phyloP scores from a whole-genome alignment of 1,139 yeast genomes.

The Candida frijolesensis region DNA sequence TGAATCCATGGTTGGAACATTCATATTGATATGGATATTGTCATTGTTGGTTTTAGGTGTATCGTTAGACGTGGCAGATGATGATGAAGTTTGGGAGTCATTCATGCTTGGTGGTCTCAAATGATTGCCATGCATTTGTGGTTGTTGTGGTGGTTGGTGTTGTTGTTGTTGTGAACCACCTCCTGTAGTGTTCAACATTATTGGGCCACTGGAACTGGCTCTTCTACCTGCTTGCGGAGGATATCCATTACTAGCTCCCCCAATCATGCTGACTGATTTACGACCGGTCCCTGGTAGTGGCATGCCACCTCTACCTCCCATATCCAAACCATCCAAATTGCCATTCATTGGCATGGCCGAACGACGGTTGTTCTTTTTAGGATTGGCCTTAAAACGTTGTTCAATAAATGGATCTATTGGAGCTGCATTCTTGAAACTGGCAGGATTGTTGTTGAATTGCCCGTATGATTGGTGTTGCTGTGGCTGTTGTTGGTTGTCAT shows the following conservation, averaged over 20 bases:
- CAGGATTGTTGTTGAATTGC: slow-evolving; percentile 8
- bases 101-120: slow-evolving; percentile 30
- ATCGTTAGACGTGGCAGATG: slow-evolving; percentile 28
- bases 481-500: slow-evolving; percentile 6
- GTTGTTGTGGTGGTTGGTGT: slow-evolving; percentile 15
- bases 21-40: slow-evolving; percentile 7
- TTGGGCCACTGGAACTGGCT: slow-evolving; percentile 1
- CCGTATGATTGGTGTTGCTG: slow-evolving; percentile 11
- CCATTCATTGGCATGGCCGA: slow-evolving; percentile 40
- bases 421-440: slow-evolving; percentile 17
- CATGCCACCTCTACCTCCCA: slow-evolving; percentile 57
- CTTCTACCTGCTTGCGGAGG: slow-evolving; percentile 9
- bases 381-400: slow-evolving; percentile 27
- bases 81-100: slow-evolving; percentile 32
- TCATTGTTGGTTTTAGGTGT: slow-evolving; percentile 33
- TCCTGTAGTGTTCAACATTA: slow-evolving; percentile 3
- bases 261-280: slow-evolving; percentile 19
- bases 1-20: slow-evolving; percentile 19
- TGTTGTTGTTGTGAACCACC: slow-evolving; percentile 17
- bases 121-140: slow-evolving; percentile 11
- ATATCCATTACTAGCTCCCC: slow-evolving; percentile 5
- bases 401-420: slow-evolving; percentile 33
- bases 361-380: slow-evolving; percentile 37
- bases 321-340: slow-evolving; percentile 39
- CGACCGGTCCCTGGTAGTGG: slow-evolving; percentile 33